Conservation (phyloP, 2,329 filamentous ascomycete species). For the Dendrostoma leiphaemia region DNA sequence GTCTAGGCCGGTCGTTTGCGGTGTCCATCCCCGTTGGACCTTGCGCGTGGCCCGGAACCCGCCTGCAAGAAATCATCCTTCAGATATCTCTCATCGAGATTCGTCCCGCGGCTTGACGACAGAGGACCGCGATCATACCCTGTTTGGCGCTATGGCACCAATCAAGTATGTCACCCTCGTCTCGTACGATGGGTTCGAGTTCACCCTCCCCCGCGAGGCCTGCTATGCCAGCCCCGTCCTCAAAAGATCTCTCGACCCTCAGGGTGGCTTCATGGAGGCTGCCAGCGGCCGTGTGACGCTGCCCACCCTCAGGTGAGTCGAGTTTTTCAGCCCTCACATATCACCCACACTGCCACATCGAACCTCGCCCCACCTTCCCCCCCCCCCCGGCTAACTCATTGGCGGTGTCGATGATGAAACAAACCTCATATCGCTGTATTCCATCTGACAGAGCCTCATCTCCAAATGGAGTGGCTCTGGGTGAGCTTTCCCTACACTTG, state of each 20-base stretch:
- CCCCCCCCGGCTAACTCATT: not conserved
- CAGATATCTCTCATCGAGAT: not conserved
- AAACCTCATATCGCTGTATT: constrained; percentile 39
- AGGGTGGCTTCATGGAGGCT: constrained; percentile 65
- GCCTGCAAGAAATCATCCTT: not conserved
- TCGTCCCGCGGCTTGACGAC: not conserved
- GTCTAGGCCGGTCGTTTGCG: not conserved
- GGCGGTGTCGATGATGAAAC: constrained; percentile 34
- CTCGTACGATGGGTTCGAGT: constrained; percentile 74
- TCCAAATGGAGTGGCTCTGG: constrained; percentile 37
- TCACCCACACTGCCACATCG: not conserved
- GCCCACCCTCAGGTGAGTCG: constrained; percentile 69
- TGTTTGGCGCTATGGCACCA: constrained; percentile 1
- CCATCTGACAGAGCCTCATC: constrained; percentile 44
- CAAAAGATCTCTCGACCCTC: constrained; percentile 71
- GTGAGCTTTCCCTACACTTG: constrained; percentile 62
- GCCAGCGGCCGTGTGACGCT: constrained; percentile 64
- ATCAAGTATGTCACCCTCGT: constrained; percentile 76
- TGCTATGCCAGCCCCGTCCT: constrained; percentile 69
- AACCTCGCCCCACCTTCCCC: constrained; percentile 7
- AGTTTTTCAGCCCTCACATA: constrained; percentile 3
- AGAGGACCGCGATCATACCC: not conserved
- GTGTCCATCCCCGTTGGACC: not conserved
- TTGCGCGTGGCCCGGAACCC: not conserved
- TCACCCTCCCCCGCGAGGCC: constrained; percentile 69